Percentiles rank a stretch among this genome's conserved stretches.
phyloP scores from a whole-genome alignment of 306 rosid genomes.

The Herpetospermum pedunculosum region DNA sequence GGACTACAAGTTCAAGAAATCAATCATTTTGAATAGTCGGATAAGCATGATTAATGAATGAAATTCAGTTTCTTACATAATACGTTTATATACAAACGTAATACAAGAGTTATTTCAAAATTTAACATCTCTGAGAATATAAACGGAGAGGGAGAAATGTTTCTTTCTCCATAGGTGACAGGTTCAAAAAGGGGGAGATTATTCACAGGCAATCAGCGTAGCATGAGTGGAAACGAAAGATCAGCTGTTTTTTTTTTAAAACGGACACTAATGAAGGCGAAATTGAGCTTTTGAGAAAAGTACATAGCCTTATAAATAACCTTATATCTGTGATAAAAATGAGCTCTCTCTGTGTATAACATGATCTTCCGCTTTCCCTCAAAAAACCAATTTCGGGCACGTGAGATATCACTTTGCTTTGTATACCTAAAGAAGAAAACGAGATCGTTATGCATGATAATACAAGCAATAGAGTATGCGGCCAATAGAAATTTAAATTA shows the following conservation, averaged over 20 bases:
- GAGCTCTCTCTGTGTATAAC: slow-evolving; percentile 91
- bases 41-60: background rate
- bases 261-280: background rate
- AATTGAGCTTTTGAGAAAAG: background rate
- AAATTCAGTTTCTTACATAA: background rate
- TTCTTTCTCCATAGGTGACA: background rate
- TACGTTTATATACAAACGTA: background rate
- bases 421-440: slow-evolving; percentile 50
- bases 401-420: slow-evolving; percentile 67
- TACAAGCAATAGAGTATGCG: background rate
- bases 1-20: background rate
- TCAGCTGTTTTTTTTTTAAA: no score
- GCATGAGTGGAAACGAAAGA: no score
- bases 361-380: slow-evolving; percentile 65
- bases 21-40: background rate
- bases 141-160: background rate
- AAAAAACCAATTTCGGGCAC: slow-evolving; percentile 71
- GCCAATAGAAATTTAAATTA: background rate
- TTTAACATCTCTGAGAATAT: background rate
- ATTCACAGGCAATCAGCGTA: no score
- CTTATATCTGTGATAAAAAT: slow-evolving; percentile 88
- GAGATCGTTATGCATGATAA: slow-evolving; percentile 9
- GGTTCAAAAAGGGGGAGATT: no score
- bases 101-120: background rate
- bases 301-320: slow-evolving; percentile 17